Percentiles rank a stretch among this genome's conserved stretches.
phyloP scores from a whole-genome alignment of 1,284 basidiomycete species.

The Cutaneotrichosporon sp. region DNA sequence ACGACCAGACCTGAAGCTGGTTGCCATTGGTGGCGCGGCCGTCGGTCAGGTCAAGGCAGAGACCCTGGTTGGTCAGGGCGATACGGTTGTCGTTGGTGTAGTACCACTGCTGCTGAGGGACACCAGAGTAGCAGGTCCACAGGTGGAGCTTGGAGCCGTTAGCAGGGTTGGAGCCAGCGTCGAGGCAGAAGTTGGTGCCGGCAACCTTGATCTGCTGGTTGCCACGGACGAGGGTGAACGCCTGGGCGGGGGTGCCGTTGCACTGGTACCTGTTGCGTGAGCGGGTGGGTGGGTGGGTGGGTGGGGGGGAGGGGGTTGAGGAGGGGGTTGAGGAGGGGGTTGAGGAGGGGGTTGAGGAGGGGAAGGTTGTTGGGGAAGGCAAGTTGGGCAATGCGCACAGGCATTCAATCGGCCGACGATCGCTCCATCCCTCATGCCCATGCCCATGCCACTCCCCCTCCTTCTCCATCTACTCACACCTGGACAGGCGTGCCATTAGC shows the following conservation, averaged over 20 bases:
- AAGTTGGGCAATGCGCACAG: no score
- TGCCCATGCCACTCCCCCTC: no score
- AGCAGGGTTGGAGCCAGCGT: constrained; percentile 30
- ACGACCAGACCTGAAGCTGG: constrained; percentile 28
- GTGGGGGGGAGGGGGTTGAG: neutral
- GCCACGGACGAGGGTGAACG: constrained; percentile 19
- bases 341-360: neutral
- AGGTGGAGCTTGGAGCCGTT: constrained; percentile 31
- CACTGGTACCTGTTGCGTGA: constrained; percentile 22
- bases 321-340: neutral
- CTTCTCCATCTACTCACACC: constrained; percentile 21
- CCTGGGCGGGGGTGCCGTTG: constrained; percentile 27
- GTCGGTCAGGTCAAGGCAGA: constrained; percentile 39
- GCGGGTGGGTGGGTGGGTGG: neutral
- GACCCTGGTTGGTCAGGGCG: constrained; percentile 24
- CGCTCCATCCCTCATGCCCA: no score
- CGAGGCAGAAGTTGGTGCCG: constrained; percentile 41
- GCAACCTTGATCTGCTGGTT: constrained; percentile 26
- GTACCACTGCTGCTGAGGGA: constrained; percentile 34
- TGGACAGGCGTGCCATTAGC: constrained; percentile 32
- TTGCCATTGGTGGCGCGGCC: constrained; percentile 28
- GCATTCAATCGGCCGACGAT: no score
- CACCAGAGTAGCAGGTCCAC: constrained; percentile 26
- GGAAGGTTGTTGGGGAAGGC: neutral
- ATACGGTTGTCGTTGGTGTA: constrained; percentile 30